phyloP scores from a whole-genome alignment of 768 basidiomycete species.

The Boletus rubropictus region DNA sequence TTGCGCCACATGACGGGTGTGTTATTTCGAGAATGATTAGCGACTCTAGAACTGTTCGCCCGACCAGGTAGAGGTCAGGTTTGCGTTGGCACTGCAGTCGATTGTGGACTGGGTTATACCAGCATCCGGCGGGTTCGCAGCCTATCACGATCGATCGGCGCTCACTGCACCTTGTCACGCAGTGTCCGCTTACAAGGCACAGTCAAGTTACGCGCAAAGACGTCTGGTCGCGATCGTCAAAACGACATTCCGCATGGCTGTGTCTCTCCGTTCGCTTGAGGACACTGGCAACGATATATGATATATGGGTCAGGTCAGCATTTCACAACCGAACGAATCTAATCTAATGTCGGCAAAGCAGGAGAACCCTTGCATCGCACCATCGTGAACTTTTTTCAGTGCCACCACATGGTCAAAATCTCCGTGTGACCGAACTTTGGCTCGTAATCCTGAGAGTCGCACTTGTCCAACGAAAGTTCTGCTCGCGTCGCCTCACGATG shows the following conservation, averaged over 20 bases:
- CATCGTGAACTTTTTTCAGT: neutral
- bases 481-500: neutral
- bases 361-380: neutral
- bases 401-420: too few relatives aligned
- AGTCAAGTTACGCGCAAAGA: too few relatives aligned
- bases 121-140: too few relatives aligned
- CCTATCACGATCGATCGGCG: neutral
- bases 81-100: too few relatives aligned
- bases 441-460: neutral
- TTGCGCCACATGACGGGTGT: neutral
- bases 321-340: too few relatives aligned
- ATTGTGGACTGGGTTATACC: too few relatives aligned
- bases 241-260: neutral
- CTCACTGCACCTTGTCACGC: neutral
- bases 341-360: neutral
- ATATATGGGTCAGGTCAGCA: too few relatives aligned
- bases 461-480: too few relatives aligned
- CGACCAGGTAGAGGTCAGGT: too few relatives aligned
- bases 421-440: neutral
- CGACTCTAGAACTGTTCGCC: neutral
- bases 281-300: neutral
- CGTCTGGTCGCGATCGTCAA: neutral
- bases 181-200: too few relatives aligned
- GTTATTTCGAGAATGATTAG: too few relatives aligned
- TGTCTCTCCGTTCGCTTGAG: neutral